Base-by-base conservation (phyloP, 2,329 filamentous ascomycete species). In the Botrytis medusae region DNA sequence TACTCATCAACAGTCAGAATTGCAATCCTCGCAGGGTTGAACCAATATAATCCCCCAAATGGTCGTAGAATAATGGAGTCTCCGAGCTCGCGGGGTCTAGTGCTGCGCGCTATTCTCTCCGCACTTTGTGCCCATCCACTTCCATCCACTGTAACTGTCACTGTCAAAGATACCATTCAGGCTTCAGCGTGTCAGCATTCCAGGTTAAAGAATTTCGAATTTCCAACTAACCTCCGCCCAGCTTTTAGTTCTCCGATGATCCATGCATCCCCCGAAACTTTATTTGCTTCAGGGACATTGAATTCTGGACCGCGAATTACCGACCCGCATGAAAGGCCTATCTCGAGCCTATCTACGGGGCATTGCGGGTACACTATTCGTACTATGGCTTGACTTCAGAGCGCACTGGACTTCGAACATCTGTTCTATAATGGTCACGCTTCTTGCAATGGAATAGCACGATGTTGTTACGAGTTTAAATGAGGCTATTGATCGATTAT, bases 81-180 rank as follows among this genome's bases (percentile, higher is more conserved):
- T 62, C 60, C 37, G 60, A 42, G 60, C 60, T 62, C 25, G 60
- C 34, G 60, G 60, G 60, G 60, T 40, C 48, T 42, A n/a, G 37
- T 62, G 60, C 7, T 20, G n/a, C 25, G 34, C 37, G 25, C 37
- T 42, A 42, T 54, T 40, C 37, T 42, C 60, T 62, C 60, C 22
- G 34, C 60, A 62, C 25, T 54, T 54, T 62, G 1, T 25, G 10
- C 32, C 7, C 37, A 54, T 4, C 60, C 22, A 40, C 48, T n/a
- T 51, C 34, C 60, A 62, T 62, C 60, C 60, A 62, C 34, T 62
- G 25, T 62, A 62, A 29, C 60, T 62, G 60, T 37, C 60, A 62
- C 60, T 42, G 12, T 62, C 60, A 34, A 42, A 42, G 16, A 62
- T 16, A 42, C 22, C 25, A 8, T n/a, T 16, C 48, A 54, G 48